These are phyloP conservation scores for Lipomyces starkeyi DNA, from an alignment of 805 yeast genomes.

Conservation along the genomic window DNA sequence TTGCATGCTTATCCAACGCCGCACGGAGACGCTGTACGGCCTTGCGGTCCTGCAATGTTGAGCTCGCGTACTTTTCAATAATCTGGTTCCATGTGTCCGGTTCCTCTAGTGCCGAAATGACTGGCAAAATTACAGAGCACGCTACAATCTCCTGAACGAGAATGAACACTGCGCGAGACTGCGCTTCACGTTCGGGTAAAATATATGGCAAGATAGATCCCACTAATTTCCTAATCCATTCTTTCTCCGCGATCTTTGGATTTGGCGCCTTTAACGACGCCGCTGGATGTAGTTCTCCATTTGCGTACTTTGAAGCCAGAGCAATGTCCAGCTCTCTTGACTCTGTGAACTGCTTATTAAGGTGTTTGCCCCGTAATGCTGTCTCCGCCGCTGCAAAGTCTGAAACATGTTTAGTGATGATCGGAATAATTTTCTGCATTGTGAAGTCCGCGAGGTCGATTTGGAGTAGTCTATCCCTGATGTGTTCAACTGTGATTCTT, in stretches of 20 bases:
- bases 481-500: conserved; percentile 48
- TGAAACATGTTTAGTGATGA: conserved; percentile 67
- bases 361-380: conserved; percentile 41
- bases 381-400: conserved; percentile 55
- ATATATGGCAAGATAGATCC: conserved; percentile 56
- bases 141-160: conserved; percentile 70
- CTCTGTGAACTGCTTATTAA: conserved; percentile 44
- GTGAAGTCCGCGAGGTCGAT: conserved; percentile 64
- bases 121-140: conserved; percentile 61
- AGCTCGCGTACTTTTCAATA: conserved; percentile 64
- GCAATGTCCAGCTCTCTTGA: conserved; percentile 50
- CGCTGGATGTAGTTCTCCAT: conserved; percentile 66
- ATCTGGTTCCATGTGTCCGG: conserved; percentile 78
- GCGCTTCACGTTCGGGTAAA: conserved; percentile 51
- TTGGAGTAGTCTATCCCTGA: conserved; percentile 52
- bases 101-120: conserved; percentile 60
- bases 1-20: conserved; percentile 66
- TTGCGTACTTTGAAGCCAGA: conserved; percentile 53
- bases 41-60: conserved; percentile 69
- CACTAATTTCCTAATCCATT: conserved; percentile 55
- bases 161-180: conserved; percentile 55
- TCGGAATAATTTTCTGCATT: conserved; percentile 65
- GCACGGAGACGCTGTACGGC: conserved; percentile 75
- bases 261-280: conserved; percentile 51
- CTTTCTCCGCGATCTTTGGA: conserved; percentile 53